Evolutionary conservation across 306 rosid genomes (phyloP), one percentile per base, ranked within the genome.

Genomic region (Lablab purpureus): DNA sequence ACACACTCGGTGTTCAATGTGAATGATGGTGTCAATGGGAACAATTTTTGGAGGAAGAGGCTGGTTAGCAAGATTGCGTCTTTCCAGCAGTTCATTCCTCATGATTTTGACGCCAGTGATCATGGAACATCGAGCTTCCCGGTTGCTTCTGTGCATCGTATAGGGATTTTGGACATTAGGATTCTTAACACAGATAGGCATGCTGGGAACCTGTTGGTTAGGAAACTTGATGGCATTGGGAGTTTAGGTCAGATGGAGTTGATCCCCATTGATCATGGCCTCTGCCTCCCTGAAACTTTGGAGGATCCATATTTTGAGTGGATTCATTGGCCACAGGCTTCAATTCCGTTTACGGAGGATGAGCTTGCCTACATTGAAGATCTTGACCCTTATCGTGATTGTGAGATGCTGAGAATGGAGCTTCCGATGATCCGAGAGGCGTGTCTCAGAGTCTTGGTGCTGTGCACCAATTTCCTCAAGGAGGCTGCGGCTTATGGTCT

Each of bases 261-360:
- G 63, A 85, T 95, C 73, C 99, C 99, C 5, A 95, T 95, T 80
- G 99, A 95, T 82, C 99, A 95, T 59, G 99, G 99, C 47, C 99
- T 95, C 75, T 95, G 98, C 87, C 82, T 95, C 67, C 99, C 99
- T 0, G 99, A 95, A 71, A 82, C 92, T 68, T 82, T 95, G 85
- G 99, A 95, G 88, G 99, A 95, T 59, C 99, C 99, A 0, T 95
- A 95, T 55, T 93, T 95, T 46, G 99, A 95, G 90, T 95, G 99
- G 99, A 95, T 95, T 74, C 99, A 95, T 82, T 95, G 99, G 99
- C 99, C 99, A 50, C 99, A 95, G 82, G 90, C 99, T 75, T 95
- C 99, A 1, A 95, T 95, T 80, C 99, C 99, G 0, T 95, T 95
- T 78, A 80, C 99, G 0, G 98, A 91, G 7, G 99, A 95, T 2